These are phyloP conservation scores for Panaeolus papilionaceus DNA, from an alignment of 768 basidiomycete species.

Conservation along the genomic window DNA sequence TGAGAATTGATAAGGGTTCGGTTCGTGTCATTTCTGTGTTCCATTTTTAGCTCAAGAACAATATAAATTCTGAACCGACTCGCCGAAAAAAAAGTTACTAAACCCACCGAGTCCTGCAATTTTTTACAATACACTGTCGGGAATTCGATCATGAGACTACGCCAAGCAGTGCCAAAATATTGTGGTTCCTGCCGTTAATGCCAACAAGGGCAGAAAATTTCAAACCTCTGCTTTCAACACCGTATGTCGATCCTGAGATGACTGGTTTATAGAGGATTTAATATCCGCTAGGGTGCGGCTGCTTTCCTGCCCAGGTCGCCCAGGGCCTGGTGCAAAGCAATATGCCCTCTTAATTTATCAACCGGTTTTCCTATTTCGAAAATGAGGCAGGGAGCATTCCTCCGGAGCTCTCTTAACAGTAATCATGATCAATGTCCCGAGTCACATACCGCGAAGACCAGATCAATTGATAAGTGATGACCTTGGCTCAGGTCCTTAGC, in stretches of 20 bases:
- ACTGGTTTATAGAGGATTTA: neutral
- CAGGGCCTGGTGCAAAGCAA: neutral
- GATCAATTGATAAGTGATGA: neutral
- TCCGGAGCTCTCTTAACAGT: neutral
- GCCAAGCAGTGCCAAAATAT: conserved; percentile 1
- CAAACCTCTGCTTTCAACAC: neutral
- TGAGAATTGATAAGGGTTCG: conserved; percentile 8
- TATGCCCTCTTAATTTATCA: neutral
- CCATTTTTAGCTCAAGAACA: conserved; percentile 13
- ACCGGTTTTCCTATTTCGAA: neutral
- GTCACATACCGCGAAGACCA: neutral
- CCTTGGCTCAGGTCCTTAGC: conserved; percentile 18
- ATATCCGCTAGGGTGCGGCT: neutral
- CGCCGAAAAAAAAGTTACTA: neutral
- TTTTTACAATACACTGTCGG: neutral
- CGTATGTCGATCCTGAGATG: conserved; percentile 3
- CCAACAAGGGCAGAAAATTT: neutral
- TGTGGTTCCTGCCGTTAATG: neutral
- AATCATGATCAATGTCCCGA: neutral
- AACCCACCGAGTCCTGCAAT: neutral
- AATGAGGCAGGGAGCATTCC: neutral
- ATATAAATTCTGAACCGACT: neutral
- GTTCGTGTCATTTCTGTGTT: neutral
- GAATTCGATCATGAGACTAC: neutral
- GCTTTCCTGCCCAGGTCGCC: neutral